A percentile compares a stretch with the other conserved stretches of the same genome.
phyloP scores from a whole-genome alignment of 495 filamentous ascomycete genomes.

The Cercophora scortea region DNA sequence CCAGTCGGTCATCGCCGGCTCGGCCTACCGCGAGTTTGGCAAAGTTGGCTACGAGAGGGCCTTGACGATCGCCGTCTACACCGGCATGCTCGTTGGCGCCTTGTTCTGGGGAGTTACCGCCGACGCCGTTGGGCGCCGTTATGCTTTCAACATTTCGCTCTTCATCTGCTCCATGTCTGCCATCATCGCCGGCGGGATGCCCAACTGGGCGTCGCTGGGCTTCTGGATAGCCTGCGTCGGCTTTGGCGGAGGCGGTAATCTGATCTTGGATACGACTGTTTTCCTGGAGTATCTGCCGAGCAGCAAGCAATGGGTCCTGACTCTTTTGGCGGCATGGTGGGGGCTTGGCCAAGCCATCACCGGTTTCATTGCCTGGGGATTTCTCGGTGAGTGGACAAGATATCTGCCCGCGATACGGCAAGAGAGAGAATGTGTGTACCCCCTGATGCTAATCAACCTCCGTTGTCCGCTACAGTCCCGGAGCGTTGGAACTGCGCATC shows the following conservation, averaged over 20 bases:
- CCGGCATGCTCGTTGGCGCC: constrained; percentile 65
- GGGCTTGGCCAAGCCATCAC: constrained; percentile 65
- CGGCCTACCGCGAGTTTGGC: constrained; percentile 52
- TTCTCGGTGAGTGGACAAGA: constrained; percentile 45
- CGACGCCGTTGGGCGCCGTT: constrained; percentile 60
- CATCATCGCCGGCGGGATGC: constrained; percentile 59
- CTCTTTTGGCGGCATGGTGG: constrained; percentile 71
- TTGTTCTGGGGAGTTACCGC: constrained; percentile 76
- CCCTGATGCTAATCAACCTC: not conserved
- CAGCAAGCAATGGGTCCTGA: constrained; percentile 69
- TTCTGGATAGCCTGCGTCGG: constrained; percentile 61
- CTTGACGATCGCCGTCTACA: constrained; percentile 56
- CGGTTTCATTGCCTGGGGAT: constrained; percentile 69
- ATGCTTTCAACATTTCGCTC: constrained; percentile 66
- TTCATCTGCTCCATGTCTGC: constrained; percentile 62
- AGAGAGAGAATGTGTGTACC: not conserved
- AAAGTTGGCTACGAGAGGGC: constrained; percentile 42
- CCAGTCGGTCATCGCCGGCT: constrained; percentile 54
- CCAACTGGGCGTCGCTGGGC: constrained; percentile 58
- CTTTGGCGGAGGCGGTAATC: constrained; percentile 67
- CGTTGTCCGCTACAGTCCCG: constrained; percentile 20
- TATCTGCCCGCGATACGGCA: too few relatives aligned
- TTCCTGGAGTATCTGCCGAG: constrained; percentile 75
- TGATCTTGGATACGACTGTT: constrained; percentile 63
- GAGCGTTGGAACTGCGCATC: constrained; percentile 48